Conservation (phyloP, 108 stramenopile species). For the Epipyxis sp. region DNA sequence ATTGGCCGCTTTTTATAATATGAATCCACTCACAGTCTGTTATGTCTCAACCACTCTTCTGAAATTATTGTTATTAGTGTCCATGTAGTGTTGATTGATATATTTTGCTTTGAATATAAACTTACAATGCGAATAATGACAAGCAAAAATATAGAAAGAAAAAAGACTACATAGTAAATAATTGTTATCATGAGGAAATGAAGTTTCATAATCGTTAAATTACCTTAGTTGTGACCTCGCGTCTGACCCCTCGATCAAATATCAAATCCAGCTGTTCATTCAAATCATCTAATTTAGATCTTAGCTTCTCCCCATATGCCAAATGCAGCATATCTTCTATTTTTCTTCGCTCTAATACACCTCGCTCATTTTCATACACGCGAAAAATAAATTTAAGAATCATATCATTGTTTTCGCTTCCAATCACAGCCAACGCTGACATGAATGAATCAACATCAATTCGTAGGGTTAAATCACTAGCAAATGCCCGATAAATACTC, state of each 20-base stretch:
- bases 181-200: too few relatives aligned
- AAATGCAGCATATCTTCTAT: not conserved
- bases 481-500: not conserved
- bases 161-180: too few relatives aligned
- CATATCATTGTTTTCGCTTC: not conserved
- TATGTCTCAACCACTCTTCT: too few relatives aligned
- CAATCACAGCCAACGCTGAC: conserved; percentile 7
- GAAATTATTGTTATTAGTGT: too few relatives aligned
- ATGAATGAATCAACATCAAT: conserved; percentile 16
- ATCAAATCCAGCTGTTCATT: not conserved
- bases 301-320: not conserved
- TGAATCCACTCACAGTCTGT: too few relatives aligned
- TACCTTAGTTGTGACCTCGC: too few relatives aligned
- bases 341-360: not conserved
- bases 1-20: too few relatives aligned
- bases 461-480: not conserved
- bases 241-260: not conserved
- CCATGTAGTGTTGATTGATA: too few relatives aligned
- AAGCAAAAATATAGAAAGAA: too few relatives aligned
- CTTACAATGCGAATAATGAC: too few relatives aligned
- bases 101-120: too few relatives aligned
- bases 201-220: too few relatives aligned
- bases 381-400: not conserved
- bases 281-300: not conserved
- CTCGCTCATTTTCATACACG: conserved; percentile 7